Evolutionary conservation across 1,284 basidiomycete genomes (phyloP).

Genomic region (Naganishia sp.): DNA sequence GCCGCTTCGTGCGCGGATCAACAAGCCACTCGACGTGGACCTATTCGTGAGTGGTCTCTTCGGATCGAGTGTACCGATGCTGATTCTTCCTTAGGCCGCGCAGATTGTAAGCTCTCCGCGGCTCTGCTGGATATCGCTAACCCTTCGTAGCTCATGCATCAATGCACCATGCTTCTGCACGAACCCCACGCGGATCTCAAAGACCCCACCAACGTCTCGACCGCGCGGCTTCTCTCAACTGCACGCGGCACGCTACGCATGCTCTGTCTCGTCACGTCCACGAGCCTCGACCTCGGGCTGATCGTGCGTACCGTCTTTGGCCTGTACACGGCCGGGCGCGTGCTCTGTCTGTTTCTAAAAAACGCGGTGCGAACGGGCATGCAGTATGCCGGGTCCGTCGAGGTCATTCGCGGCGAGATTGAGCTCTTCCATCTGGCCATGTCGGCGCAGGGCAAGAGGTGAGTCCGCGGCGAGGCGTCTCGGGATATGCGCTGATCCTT

Average conservation of each 20-base stretch:
- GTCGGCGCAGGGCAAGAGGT: conserved; percentile 29
- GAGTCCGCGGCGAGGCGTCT: not conserved
- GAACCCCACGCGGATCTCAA: conserved; percentile 47
- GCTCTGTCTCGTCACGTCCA: conserved; percentile 46
- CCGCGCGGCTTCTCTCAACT: conserved; percentile 43
- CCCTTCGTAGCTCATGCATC: conserved; percentile 40
- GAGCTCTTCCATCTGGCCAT: conserved; percentile 41
- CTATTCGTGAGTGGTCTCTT: conserved; percentile 44
- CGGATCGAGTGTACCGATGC: conserved; percentile 35
- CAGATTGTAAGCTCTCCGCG: conserved; percentile 46
- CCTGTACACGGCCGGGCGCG: conserved; percentile 42
- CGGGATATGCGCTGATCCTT: not conserved
- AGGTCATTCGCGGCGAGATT: conserved; percentile 41
- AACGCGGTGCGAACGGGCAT: conserved; percentile 39
- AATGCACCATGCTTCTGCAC: conserved; percentile 49
- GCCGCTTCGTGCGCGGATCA: conserved; percentile 35
- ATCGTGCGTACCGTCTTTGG: conserved; percentile 30
- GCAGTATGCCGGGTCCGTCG: conserved; percentile 29
- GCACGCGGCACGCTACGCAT: conserved; percentile 45
- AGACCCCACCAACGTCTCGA: conserved; percentile 45
- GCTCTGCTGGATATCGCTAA: not conserved
- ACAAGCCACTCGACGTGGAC: conserved; percentile 40
- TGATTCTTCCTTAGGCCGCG: conserved; percentile 11
- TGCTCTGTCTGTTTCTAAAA: conserved; percentile 44
- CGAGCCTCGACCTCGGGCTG: conserved; percentile 39